Evolutionary conservation across 164 flowering plant genomes (phyloP).

Genomic region (Tetrastigma voinierianum): DNA sequence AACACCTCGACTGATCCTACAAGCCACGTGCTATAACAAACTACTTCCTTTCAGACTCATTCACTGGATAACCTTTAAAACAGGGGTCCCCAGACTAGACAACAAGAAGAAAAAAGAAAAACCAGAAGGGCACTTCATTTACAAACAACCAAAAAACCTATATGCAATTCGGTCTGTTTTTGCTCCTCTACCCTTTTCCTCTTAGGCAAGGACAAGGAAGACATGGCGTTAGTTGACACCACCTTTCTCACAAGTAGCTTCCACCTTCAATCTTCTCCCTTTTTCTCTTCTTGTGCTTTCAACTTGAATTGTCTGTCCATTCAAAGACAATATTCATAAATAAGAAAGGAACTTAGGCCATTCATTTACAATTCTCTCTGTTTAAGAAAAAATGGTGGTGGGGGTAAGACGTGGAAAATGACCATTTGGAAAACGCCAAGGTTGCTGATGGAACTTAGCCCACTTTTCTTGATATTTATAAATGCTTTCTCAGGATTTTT

Average conservation of each 20-base stretch:
- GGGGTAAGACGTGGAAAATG: background rate
- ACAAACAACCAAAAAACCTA: no score
- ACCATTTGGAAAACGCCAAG: background rate
- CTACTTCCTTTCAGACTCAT: no score
- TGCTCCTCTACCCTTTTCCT: slow-evolving; percentile 31
- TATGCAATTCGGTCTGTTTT: slow-evolving; percentile 3
- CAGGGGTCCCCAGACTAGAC: no score
- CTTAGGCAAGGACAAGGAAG: slow-evolving; percentile 45
- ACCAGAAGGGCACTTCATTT: no score
- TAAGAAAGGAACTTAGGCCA: no score
- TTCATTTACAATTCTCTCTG: no score
- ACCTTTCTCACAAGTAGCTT: slow-evolving; percentile 61
- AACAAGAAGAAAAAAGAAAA: no score
- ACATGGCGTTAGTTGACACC: slow-evolving; percentile 52
- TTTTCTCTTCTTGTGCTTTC: slow-evolving; percentile 35
- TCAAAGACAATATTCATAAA: no score
- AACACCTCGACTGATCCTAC: no score
- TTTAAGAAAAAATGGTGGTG: no score
- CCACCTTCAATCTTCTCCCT: slow-evolving; percentile 54
- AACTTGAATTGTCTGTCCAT: slow-evolving; percentile 52
- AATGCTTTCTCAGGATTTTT: background rate
- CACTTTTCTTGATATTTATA: slow-evolving; percentile 1
- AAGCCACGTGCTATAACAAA: no score
- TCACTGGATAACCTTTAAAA: no score
- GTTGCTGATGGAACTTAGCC: background rate